Base-by-base conservation (phyloP, 2,329 filamentous ascomycete species). In the Penicillium italicum region DNA sequence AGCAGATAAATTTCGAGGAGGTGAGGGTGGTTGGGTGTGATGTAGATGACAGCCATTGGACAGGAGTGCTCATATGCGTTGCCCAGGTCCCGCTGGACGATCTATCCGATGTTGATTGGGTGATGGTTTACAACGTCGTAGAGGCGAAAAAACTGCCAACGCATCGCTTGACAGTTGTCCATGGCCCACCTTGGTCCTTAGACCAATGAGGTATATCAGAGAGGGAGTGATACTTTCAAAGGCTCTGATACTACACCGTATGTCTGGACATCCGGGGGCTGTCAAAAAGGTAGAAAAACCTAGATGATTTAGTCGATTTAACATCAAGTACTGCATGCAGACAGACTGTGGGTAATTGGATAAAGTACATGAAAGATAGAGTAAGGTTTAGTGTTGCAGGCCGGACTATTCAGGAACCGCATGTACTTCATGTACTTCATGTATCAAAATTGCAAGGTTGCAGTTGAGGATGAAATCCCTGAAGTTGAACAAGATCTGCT, bases 111-210 rank as follows among this genome's bases (percentile, higher is more conserved):
- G 50, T 55, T 48, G 34, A 55, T 55, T 51, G 47, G 53, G 11
- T 40, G 33, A 22, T 36, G 50, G 22, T 20, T 44, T 26, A 50
- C 16, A 44, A 20, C 16, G 34, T 48, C 31, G 48, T 20, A 16
- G 48, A 43, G 47, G 40, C 47, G 33, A 51, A 50, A 51, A 50
- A 38, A 30, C 16, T 55, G 53, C 53, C 53, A 55, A 31, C 53
- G 53, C 53, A 55, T 55, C 53, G 40, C 33, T 55, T 45, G 53
- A 55, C 47, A 55, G 40, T 43, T 55, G 53, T 55, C 41, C 12
- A 44, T 1, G 38, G 40, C 41, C 47, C 52, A 55, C 46, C 38
- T 18, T 30, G 18, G 30, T 16, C 26, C 43, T 22, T 54, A 42
- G 14, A 22, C 52, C 52, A 50, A 55, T 50, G 18, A 34, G 37